Percentiles rank a stretch among this genome's conserved stretches.
Conservation (phyloP, 2,329 filamentous ascomycete species). For the Aspergillus sergii region DNA sequence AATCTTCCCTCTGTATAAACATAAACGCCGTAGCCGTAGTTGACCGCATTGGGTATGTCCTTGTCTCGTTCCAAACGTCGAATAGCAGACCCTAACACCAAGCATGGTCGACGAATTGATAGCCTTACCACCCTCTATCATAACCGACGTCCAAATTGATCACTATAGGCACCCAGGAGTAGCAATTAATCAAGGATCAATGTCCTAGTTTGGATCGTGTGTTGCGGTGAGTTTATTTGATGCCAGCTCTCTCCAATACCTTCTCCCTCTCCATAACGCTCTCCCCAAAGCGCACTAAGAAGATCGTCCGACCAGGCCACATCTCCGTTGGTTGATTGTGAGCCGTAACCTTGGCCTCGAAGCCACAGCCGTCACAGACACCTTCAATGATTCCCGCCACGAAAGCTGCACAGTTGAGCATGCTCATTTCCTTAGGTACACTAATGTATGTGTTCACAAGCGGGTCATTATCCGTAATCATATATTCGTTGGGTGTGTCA, state of each 20-base stretch:
- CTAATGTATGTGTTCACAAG: conserved; percentile 93
- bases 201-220: background rate
- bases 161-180: background rate
- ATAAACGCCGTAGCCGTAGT: background rate
- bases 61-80: background rate
- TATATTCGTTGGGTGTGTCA: conserved; percentile 89
- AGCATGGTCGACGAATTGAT: background rate
- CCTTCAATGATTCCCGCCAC: conserved; percentile 95
- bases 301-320: conserved; percentile 97
- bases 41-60: background rate
- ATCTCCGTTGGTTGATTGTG: conserved; percentile 76
- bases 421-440: conserved; percentile 91
- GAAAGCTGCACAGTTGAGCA: conserved; percentile 94
- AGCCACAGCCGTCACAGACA: conserved; percentile 89
- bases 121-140: background rate
- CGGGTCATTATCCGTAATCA: conserved; percentile 98
- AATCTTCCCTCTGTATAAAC: background rate
- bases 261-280: conserved; percentile 91
- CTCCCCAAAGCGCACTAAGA: conserved; percentile 88
- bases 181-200: background rate
- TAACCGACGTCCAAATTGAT: background rate
- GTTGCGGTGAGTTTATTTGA: conserved; percentile 39
- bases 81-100: conserved; percentile 1
- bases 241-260: conserved; percentile 66
- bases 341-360: conserved; percentile 84